A percentile compares a stretch with the other conserved stretches of the same genome.
These are phyloP conservation scores for Rutidosis leptorrhynchoides DNA, from an alignment of 129 eudicot species.

Conservation along the genomic window DNA sequence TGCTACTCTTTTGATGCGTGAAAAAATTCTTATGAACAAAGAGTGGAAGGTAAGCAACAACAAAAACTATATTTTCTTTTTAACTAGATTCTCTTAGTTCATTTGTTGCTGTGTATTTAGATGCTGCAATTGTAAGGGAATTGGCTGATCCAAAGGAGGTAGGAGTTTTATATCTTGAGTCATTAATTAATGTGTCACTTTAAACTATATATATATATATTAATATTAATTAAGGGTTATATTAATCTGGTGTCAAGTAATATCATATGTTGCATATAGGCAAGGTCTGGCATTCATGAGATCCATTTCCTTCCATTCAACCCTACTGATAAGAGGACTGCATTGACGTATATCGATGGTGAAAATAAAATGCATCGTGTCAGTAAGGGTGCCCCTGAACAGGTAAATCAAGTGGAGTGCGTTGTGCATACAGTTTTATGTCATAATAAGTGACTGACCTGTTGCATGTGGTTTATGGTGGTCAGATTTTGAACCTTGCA, in stretches of 20 bases:
- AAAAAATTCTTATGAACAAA: no score
- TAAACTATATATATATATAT: no score
- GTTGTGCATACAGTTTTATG: background rate
- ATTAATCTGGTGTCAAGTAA: background rate
- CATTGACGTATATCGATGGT: constrained; percentile 61
- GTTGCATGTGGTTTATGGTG: constrained; percentile 13
- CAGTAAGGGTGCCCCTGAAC: constrained; percentile 93
- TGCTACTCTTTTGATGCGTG: no score
- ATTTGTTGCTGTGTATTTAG: no score
- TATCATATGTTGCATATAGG: constrained; percentile 37
- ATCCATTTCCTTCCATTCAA: constrained; percentile 80
- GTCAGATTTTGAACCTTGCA: no score
- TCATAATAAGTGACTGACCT: constrained; percentile 21
- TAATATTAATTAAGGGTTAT: no score
- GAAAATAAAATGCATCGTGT: constrained; percentile 70
- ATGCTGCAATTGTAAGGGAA: constrained; percentile 68
- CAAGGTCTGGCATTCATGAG: constrained; percentile 67
- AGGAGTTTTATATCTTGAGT: background rate
- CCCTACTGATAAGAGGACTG: constrained; percentile 76
- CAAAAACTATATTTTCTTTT: no score
- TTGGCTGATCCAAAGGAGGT: constrained; percentile 78
- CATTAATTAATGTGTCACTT: no score
- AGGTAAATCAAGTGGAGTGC: constrained; percentile 47
- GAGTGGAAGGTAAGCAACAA: no score
- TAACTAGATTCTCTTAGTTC: no score